phyloP scores from a whole-genome alignment of 2,329 filamentous ascomycete genomes.

The Monilinia fructigena region DNA sequence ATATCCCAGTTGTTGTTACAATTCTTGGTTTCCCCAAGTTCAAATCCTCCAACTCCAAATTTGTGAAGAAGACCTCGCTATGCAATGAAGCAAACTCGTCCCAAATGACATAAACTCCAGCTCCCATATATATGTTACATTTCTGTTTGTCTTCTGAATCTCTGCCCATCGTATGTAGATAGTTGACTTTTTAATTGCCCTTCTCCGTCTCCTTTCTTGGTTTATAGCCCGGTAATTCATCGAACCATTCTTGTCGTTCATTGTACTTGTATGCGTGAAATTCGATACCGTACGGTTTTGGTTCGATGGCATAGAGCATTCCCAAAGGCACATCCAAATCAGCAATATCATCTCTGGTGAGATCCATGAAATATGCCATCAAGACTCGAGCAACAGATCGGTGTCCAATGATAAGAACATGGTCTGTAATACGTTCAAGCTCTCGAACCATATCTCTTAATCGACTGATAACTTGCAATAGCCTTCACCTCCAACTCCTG shows the following conservation, averaged over 20 bases:
- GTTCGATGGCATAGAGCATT: conserved; percentile 91
- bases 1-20: conserved; percentile 18
- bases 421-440: conserved; percentile 94
- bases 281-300: conserved; percentile 95
- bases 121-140: conserved; percentile 7
- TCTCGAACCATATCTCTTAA: conserved; percentile 94
- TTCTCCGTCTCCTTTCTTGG: conserved; percentile 54
- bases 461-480: conserved; percentile 97
- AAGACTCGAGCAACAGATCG: conserved; percentile 89
- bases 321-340: conserved; percentile 92
- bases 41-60: conserved; percentile 10
- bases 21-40: background rate
- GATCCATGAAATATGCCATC: conserved; percentile 93
- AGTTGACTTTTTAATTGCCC: conserved; percentile 29
- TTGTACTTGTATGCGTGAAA: conserved; percentile 96
- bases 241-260: conserved; percentile 73
- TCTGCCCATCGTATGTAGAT: background rate
- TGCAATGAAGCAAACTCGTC: conserved; percentile 15
- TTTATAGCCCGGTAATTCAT: conserved; percentile 81
- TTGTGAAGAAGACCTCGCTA: conserved; percentile 9
- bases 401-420: conserved; percentile 88
- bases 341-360: conserved; percentile 87
- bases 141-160: background rate
- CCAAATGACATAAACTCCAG: conserved; percentile 4
- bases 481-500: conserved; percentile 90